A percentile compares a stretch with the other conserved stretches of the same genome.
phyloP scores from a whole-genome alignment of 805 yeast genomes.

The Metschnikowia cubensis region DNA sequence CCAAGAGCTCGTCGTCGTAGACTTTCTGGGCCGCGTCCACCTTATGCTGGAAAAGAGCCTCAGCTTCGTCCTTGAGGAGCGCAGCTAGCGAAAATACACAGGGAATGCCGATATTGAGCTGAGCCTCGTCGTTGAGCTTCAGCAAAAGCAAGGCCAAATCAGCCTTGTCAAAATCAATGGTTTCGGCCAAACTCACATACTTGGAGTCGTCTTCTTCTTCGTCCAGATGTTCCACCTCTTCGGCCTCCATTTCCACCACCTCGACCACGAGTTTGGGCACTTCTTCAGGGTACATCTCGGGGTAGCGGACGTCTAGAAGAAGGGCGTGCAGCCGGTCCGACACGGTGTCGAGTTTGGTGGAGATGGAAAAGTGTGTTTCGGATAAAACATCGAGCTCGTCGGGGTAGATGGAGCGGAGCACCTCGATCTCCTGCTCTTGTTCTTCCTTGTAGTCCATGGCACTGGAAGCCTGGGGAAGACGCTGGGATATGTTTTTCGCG shows the following conservation, averaged over 20 bases:
- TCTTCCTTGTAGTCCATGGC: conserved; percentile 77
- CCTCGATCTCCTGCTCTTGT: conserved; percentile 85
- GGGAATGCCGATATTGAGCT: conserved; percentile 86
- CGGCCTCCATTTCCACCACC: conserved; percentile 29
- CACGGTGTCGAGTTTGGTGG: conserved; percentile 62
- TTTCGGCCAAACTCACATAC: conserved; percentile 53
- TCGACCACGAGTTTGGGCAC: conserved; percentile 55
- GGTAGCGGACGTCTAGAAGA: conserved; percentile 61
- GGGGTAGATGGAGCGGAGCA: conserved; percentile 87
- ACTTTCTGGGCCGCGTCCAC: conserved; percentile 49
- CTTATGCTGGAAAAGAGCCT: conserved; percentile 57
- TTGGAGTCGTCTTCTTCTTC: conserved; percentile 26
- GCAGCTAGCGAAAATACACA: conserved; percentile 78
- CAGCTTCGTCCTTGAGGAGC: conserved; percentile 77
- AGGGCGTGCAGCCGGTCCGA: conserved; percentile 57
- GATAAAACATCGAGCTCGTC: conserved; percentile 64
- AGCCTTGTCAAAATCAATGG: conserved; percentile 47
- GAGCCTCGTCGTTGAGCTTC: conserved; percentile 56
- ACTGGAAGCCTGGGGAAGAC: too few species aligned
- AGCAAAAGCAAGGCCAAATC: conserved; percentile 43
- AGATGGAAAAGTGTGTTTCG: conserved; percentile 52
- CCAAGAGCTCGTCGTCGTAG: conserved; percentile 55
- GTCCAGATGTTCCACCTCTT: conserved; percentile 37
- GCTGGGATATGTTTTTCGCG: not conserved
- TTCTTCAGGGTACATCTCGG: conserved; percentile 78